A percentile compares a stretch with the other conserved stretches of the same genome.
Evolutionary conservation across 805 yeast genomes (phyloP).

Genomic region (Saccharomycodes ludwigii): DNA sequence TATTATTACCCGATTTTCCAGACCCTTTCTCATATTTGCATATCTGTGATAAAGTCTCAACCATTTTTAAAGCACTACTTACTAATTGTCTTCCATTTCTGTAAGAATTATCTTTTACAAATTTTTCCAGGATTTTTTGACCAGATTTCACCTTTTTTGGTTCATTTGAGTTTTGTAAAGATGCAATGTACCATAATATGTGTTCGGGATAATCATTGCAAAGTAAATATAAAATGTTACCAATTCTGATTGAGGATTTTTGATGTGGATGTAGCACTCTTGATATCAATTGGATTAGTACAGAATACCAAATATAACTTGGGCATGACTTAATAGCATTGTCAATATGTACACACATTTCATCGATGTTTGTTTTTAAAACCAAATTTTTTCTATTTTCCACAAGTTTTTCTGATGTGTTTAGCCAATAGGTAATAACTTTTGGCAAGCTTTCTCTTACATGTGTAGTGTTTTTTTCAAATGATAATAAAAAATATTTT

Average conservation of each 20-base stretch:
- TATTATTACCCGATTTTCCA: no score
- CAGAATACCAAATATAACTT: conserved; percentile 62
- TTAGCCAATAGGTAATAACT: conserved; percentile 84
- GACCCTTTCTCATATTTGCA: conserved; percentile 16
- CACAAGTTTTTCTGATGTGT: conserved; percentile 35
- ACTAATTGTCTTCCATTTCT: not conserved
- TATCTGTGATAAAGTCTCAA: conserved; percentile 5
- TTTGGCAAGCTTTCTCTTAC: conserved; percentile 81
- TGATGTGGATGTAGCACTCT: conserved; percentile 55
- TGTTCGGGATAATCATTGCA: conserved; percentile 63
- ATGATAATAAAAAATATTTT: conserved; percentile 18
- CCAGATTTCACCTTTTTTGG: conserved; percentile 35
- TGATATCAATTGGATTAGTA: conserved; percentile 75
- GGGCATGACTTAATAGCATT: conserved; percentile 36
- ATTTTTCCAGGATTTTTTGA: conserved; percentile 28
- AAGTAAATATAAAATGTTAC: conserved; percentile 44
- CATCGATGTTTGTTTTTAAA: conserved; percentile 26
- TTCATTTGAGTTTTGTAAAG: conserved; percentile 50
- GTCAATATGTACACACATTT: conserved; percentile 37
- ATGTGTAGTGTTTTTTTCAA: conserved; percentile 36
- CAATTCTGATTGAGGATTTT: conserved; percentile 42
- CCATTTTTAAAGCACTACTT: not conserved
- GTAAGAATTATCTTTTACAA: conserved; percentile 6
- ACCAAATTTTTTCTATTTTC: not conserved
- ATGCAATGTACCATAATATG: conserved; percentile 61